These are phyloP conservation scores for Sonneratia alba DNA, from an alignment of 345 rosid genomes.

Conservation along the genomic window DNA sequence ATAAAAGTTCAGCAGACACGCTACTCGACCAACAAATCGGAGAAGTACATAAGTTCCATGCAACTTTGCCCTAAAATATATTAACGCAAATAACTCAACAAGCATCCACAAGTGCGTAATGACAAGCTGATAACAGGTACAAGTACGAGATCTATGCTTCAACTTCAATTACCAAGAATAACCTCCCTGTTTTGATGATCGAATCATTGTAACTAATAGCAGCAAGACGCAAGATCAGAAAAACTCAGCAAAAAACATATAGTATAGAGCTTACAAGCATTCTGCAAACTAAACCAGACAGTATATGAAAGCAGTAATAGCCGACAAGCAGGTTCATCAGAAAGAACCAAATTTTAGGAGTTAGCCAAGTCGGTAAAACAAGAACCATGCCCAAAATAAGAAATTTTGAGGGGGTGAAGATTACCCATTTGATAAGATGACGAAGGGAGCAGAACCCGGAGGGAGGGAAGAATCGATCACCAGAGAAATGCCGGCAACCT, in stretches of 20 bases:
- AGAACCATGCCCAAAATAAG: background rate
- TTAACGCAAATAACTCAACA: background rate
- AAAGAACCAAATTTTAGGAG: background rate
- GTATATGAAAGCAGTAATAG: background rate
- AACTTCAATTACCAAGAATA: background rate
- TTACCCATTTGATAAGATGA: constrained; percentile 67
- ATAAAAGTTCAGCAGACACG: constrained; percentile 35
- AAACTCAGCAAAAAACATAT: background rate
- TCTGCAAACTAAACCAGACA: background rate
- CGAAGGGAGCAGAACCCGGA: constrained; percentile 27
- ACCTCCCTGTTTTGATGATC: background rate
- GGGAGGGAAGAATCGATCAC: constrained; percentile 16
- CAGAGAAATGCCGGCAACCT: constrained; percentile 32
- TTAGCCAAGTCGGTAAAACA: background rate
- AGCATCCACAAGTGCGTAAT: background rate
- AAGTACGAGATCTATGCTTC: background rate
- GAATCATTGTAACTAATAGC: background rate
- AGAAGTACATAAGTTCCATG: constrained; percentile 49
- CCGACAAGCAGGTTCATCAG: background rate
- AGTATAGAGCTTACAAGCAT: background rate
- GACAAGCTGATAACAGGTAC: background rate
- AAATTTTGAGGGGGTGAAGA: background rate
- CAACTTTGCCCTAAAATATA: constrained; percentile 35
- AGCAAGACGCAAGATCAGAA: background rate
- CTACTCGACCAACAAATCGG: constrained; percentile 50